These are phyloP conservation scores for Ophiocordyceps unilateralis DNA, from an alignment of 2,329 filamentous ascomycete species.

Conservation along the genomic window DNA sequence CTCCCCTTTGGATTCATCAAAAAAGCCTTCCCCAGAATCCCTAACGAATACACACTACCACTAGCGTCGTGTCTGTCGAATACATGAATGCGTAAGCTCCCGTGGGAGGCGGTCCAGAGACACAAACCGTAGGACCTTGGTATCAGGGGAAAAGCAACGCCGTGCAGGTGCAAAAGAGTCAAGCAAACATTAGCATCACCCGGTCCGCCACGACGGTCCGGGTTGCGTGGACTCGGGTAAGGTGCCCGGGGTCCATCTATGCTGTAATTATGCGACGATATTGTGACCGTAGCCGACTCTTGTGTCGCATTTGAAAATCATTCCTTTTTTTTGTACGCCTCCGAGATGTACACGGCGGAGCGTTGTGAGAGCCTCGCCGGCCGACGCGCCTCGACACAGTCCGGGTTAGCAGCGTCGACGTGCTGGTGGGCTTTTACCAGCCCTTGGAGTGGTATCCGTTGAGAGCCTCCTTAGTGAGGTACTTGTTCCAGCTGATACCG, in stretches of 20 bases:
- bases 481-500: conserved; percentile 67
- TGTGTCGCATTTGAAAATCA: not conserved
- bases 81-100: conserved; percentile 3
- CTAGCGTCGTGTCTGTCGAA: conserved; percentile 1
- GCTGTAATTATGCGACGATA: conserved; percentile 1
- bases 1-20: not conserved
- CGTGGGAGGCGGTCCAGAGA: conserved; percentile 1
- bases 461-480: conserved; percentile 62
- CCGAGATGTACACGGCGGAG: conserved; percentile 11
- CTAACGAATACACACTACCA: conserved; percentile 13
- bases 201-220: not conserved
- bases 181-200: conserved; percentile 3
- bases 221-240: not conserved
- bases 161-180: conserved; percentile 3
- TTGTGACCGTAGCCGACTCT: not conserved
- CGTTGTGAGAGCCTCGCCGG: conserved; percentile 3
- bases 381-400: conserved; percentile 2
- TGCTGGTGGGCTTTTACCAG: conserved; percentile 16
- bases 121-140: conserved; percentile 10
- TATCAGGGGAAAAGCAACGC: conserved; percentile 11
- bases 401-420: no score
- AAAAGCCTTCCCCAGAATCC: no score
- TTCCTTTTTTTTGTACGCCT: conserved; percentile 10
- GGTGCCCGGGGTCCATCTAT: not conserved
- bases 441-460: conserved; percentile 27